phyloP scores from a whole-genome alignment of 163 green algal genomes.

The Scenedesmus sp. region DNA sequence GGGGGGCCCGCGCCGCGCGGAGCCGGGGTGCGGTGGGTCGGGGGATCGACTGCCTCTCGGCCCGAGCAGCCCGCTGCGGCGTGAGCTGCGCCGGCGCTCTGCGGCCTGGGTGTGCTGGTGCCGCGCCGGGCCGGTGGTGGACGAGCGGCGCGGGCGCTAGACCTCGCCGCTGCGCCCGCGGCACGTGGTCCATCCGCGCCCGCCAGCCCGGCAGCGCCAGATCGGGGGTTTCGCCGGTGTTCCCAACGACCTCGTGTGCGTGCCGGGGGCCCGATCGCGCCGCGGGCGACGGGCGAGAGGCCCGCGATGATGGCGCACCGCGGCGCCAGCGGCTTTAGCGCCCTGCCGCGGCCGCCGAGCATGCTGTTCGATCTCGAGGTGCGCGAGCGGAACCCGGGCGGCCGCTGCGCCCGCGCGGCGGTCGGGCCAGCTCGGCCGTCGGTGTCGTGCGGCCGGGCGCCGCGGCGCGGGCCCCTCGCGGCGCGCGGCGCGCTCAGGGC shows the following conservation, averaged over 20 bases:
- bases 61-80: not conserved
- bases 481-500: not conserved
- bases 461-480: no score
- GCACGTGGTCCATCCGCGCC: no score
- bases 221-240: not conserved
- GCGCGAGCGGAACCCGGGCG: not conserved
- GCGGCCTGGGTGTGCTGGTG: not conserved
- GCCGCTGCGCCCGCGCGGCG: no score
- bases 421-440: constrained; percentile 4
- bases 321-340: not conserved
- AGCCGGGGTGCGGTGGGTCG: not conserved
- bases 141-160: no score
- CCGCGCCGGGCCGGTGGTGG: no score
- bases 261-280: not conserved
- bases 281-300: not conserved
- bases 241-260: not conserved
- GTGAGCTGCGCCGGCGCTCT: not conserved
- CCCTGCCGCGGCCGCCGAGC: not conserved
- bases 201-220: no score
- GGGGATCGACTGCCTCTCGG: not conserved
- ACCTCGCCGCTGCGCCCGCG: no score
- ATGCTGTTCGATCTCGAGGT: constrained; percentile 42
- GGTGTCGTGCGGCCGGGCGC: not conserved
- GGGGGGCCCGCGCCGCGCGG: no score
- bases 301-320: not conserved